These are phyloP conservation scores for Proliferodiscus dingleyae DNA, from an alignment of 2,329 filamentous ascomycete species.

Conservation along the genomic window DNA sequence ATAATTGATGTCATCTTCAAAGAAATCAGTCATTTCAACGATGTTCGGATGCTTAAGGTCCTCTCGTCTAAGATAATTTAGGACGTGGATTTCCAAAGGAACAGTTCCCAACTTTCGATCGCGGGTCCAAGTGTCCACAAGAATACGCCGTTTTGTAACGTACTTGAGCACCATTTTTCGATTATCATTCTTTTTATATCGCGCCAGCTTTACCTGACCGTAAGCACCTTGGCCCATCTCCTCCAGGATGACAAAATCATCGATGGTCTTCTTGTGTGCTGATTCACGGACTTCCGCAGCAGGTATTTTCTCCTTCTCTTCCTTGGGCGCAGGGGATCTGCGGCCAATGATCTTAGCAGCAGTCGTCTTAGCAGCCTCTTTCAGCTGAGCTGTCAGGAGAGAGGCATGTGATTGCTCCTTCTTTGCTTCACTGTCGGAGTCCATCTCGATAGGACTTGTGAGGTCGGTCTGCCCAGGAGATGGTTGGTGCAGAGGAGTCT, in stretches of 20 bases:
- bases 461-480: conserved; percentile 67
- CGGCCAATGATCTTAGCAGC: conserved; percentile 47
- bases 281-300: conserved; percentile 33
- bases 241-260: conserved; percentile 87
- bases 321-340: conserved; percentile 29
- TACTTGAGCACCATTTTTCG: conserved; percentile 95
- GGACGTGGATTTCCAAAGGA: conserved; percentile 91
- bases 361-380: conserved; percentile 50
- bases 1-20: conserved; percentile 83
- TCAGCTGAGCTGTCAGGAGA: conserved; percentile 51
- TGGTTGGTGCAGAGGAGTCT: conserved; percentile 72
- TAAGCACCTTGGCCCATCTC: conserved; percentile 99
- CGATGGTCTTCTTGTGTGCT: conserved; percentile 73
- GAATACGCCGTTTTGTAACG: conserved; percentile 91
- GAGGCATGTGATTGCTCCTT: conserved; percentile 38
- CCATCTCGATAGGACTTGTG: conserved; percentile 52
- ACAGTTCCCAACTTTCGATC: conserved; percentile 91
- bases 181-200: conserved; percentile 69
- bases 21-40: conserved; percentile 69
- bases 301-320: conserved; percentile 29
- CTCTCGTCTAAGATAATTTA: conserved; percentile 83
- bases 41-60: conserved; percentile 64
- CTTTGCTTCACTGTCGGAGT: conserved; percentile 47
- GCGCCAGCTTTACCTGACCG: conserved; percentile 91
- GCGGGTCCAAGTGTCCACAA: conserved; percentile 97